A percentile compares a stretch with the other conserved stretches of the same genome.
Evolutionary conservation across 345 rosid species (phyloP).

Genomic region (Conringia planisiliqua): DNA sequence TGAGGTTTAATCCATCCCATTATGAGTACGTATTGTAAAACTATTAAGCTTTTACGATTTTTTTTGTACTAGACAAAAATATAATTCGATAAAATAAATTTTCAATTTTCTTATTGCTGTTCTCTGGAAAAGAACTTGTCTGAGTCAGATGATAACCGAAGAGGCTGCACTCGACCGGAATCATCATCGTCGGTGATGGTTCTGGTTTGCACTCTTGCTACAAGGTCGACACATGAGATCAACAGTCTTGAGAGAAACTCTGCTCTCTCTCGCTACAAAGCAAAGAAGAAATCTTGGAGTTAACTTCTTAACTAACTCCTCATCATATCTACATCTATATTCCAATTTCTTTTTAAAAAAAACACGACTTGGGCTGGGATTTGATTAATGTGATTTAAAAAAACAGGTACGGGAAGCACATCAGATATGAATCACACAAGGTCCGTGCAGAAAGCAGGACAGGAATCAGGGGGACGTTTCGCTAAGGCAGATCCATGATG

Average conservation of each 20-base stretch:
- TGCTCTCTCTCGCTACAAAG: slow-evolving; percentile 85
- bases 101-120: neutral
- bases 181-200: slow-evolving; percentile 9
- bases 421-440: slow-evolving; percentile 83
- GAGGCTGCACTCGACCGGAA: neutral
- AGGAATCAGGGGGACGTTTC: slow-evolving; percentile 85
- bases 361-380: neutral
- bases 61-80: too few relatives aligned
- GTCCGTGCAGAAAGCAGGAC: slow-evolving; percentile 81
- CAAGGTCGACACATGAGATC: slow-evolving; percentile 41
- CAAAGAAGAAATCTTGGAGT: slow-evolving; percentile 85
- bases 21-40: too few relatives aligned
- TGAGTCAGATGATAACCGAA: slow-evolving; percentile 7
- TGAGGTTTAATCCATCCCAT: too few relatives aligned
- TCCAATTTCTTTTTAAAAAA: too few relatives aligned
- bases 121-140: slow-evolving; percentile 9
- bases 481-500: slow-evolving; percentile 55
- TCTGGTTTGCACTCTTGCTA: slow-evolving; percentile 4
- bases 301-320: neutral
- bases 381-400: neutral
- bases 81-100: too few relatives aligned
- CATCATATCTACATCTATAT: neutral
- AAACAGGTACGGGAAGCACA: slow-evolving; percentile 75
- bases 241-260: slow-evolving; percentile 76
- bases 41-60: too few relatives aligned